Conservation (phyloP, 176 grass and related monocot genomes). For the Sorghum bicolor region Sorghum_bicolor_NCBIv3 NC_012876.2:56998001-56998500, state of each 20-base stretch:
- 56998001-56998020: neutral
- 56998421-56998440: neutral
- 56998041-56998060: neutral
- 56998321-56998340: too few species aligned
- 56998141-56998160: constrained; percentile 4
- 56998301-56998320: too few species aligned
- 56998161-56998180: neutral
- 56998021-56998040: neutral
- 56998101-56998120: neutral
- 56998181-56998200: constrained; percentile 4
- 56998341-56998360: too few species aligned
- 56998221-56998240: neutral
- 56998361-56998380: too few species aligned
- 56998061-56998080: neutral
- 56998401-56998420: neutral
- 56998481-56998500: too few species aligned
- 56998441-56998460: neutral
- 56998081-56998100: neutral
- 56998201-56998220: constrained; percentile 1
- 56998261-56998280: neutral
- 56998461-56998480: too few species aligned
- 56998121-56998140: neutral
- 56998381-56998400: neutral
- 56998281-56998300: neutral
- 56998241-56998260: neutral